These are phyloP conservation scores for Scalesia atractyloides DNA, from an alignment of 129 eudicot genomes.

Conservation along the genomic window DNA sequence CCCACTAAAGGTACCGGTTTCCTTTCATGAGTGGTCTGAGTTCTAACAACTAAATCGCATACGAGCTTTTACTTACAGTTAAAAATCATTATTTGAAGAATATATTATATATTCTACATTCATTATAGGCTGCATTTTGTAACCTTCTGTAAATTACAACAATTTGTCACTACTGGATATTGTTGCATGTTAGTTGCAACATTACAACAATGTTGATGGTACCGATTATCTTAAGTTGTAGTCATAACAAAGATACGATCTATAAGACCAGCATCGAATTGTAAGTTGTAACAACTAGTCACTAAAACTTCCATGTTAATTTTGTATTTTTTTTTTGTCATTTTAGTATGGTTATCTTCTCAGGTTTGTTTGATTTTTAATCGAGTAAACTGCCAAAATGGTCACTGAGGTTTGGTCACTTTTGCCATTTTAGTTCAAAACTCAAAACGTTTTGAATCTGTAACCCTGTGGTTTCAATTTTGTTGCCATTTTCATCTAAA, in stretches of 20 bases:
- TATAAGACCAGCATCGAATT: background rate
- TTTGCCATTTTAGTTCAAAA: no score
- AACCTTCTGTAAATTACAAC: conserved; percentile 38
- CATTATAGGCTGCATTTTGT: conserved; percentile 34
- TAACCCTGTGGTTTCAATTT: no score
- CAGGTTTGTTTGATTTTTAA: background rate
- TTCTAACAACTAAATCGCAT: conserved; percentile 29
- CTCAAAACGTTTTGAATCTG: no score
- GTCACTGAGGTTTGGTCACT: no score
- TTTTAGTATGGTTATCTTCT: background rate
- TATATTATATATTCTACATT: conserved; percentile 24
- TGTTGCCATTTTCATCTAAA: no score
- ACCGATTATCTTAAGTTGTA: background rate
- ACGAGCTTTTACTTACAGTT: conserved; percentile 24
- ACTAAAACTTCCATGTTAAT: background rate
- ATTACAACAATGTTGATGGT: background rate
- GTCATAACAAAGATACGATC: background rate
- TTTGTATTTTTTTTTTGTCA: background rate
- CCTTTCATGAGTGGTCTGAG: conserved; percentile 27
- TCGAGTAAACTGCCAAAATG: no score
- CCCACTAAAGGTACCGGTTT: conserved; percentile 11
- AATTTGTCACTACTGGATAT: conserved; percentile 9
- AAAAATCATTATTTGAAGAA: conserved; percentile 15
- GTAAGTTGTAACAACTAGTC: background rate
- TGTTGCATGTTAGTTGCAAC: conserved; percentile 20